Evolutionary conservation across 2,329 filamentous ascomycete species (phyloP).

Genomic region (Colletotrichum truncatum): DNA sequence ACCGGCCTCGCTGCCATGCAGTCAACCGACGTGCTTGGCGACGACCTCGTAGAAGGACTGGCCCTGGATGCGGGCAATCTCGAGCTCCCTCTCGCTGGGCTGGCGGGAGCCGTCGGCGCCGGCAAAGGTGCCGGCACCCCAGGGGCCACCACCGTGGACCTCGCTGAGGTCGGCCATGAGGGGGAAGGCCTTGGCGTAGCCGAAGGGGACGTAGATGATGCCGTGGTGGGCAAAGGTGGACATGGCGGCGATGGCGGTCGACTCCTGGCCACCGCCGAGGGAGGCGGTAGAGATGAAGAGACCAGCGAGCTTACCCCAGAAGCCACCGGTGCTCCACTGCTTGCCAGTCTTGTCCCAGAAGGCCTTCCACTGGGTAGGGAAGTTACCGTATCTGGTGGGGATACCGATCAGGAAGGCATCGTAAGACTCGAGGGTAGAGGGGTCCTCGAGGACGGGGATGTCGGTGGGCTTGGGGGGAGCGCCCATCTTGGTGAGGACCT

Average conservation of each 20-base stretch:
- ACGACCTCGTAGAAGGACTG: conserved; percentile 83
- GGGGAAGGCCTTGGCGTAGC: conserved; percentile 83
- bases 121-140: conserved; percentile 94
- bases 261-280: conserved; percentile 91
- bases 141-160: conserved; percentile 86
- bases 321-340: conserved; percentile 82
- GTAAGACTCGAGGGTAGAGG: conserved; percentile 73
- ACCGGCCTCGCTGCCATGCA: conserved; percentile 67
- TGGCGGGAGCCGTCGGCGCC: conserved; percentile 83
- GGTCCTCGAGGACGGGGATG: conserved; percentile 70
- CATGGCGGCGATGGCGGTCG: conserved; percentile 81
- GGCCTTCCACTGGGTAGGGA: conserved; percentile 93
- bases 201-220: conserved; percentile 94
- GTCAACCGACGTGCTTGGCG: conserved; percentile 79
- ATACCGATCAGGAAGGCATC: conserved; percentile 91
- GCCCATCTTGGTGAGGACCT: conserved; percentile 91
- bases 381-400: conserved; percentile 96
- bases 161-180: conserved; percentile 77
- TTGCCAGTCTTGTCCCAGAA: conserved; percentile 92
- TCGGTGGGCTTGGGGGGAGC: conserved; percentile 79
- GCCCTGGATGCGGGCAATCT: conserved; percentile 84
- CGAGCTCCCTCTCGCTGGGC: conserved; percentile 78
- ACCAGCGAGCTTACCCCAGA: conserved; percentile 89
- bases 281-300: conserved; percentile 90
- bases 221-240: conserved; percentile 93